phyloP scores from a whole-genome alignment of 176 grass and related monocot genomes.

The Saccharum officinarum region DNA sequence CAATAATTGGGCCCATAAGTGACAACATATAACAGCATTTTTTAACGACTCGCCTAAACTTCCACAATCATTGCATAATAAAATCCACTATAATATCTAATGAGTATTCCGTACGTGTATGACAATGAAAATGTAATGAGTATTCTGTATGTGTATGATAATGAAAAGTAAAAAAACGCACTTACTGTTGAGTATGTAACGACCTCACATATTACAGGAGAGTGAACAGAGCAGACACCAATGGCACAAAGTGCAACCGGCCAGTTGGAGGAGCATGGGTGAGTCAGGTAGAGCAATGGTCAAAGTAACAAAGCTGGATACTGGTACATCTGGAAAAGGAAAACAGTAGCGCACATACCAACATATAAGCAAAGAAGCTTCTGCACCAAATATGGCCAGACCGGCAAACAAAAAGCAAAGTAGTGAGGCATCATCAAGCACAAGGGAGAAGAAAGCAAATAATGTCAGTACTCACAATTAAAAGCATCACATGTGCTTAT shows the following conservation, averaged over 20 bases:
- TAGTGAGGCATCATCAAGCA: constrained; percentile 26
- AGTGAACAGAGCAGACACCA: neutral
- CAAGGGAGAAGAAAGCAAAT: constrained; percentile 30
- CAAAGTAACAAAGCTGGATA: constrained; percentile 2
- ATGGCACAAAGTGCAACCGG: neutral
- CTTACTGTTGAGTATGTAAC: neutral
- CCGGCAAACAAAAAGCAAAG: neutral
- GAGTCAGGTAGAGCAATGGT: neutral
- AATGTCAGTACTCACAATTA: constrained; percentile 10
- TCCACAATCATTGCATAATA: neutral
- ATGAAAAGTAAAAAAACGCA: neutral
- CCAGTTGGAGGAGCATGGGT: neutral
- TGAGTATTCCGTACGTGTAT: neutral
- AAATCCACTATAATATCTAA: neutral
- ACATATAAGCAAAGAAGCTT: constrained; percentile 14
- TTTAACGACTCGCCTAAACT: neutral
- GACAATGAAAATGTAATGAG: neutral
- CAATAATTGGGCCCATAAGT: neutral
- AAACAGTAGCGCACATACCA: neutral
- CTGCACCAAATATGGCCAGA: constrained; percentile 1
- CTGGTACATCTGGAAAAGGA: neutral
- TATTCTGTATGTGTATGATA: neutral
- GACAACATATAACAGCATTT: neutral
- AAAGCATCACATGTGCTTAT: constrained; percentile 28
- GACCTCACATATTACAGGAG: neutral